These are phyloP conservation scores for Fremontodendron californicum DNA, from an alignment of 345 rosid genomes.

Conservation along the genomic window DNA sequence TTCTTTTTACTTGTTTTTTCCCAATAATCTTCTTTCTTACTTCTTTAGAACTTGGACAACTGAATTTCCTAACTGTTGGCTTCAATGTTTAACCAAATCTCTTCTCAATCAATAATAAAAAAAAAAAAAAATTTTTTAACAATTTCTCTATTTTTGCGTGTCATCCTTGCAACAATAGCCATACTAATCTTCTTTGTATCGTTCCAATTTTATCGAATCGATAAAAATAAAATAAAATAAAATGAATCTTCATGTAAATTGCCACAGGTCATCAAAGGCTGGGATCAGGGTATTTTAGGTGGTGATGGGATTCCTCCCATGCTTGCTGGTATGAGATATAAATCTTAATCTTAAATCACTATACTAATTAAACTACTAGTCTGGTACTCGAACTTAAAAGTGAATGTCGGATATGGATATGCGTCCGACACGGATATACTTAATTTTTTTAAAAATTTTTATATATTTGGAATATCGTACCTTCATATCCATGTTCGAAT, in stretches of 20 bases:
- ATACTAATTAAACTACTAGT: neutral
- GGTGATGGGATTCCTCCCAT: conserved; percentile 86
- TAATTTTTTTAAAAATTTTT: no score
- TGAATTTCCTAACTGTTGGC: neutral
- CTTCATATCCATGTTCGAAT: no score
- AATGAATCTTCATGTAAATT: neutral
- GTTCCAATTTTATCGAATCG: neutral
- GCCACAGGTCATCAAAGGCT: conserved; percentile 78
- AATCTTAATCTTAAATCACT: neutral
- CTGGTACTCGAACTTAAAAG: no score
- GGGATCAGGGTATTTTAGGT: conserved; percentile 88
- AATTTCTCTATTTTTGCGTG: neutral
- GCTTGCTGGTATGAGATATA: conserved; percentile 62
- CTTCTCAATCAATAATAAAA: neutral
- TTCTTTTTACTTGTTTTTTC: neutral
- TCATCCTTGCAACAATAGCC: neutral
- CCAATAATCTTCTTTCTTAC: neutral
- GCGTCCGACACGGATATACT: no score
- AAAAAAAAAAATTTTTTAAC: neutral
- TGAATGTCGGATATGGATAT: no score
- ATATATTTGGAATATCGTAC: no score
- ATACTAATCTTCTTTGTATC: neutral
- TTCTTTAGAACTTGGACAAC: neutral
- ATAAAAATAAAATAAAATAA: no score
- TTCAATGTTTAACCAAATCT: neutral